These are phyloP conservation scores for Skeletonema potamos DNA, from an alignment of 108 stramenopile species.

Conservation along the genomic window DNA sequence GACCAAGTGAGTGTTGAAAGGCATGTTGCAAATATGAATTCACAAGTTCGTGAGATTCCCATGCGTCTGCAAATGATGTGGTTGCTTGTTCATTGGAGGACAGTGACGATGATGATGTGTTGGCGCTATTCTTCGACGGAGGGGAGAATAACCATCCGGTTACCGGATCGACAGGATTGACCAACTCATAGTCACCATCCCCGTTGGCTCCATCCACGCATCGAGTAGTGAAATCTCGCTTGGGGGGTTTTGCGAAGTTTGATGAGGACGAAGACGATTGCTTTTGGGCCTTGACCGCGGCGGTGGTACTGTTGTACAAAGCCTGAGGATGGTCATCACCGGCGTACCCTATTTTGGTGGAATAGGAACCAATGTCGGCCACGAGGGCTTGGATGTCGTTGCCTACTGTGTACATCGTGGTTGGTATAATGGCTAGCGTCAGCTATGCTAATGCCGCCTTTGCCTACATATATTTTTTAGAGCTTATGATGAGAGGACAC, in stretches of 20 bases:
- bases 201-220: slow-evolving; percentile 20
- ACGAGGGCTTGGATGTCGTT: slow-evolving; percentile 54
- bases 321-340: slow-evolving; percentile 90
- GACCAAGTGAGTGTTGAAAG: slow-evolving; percentile 23
- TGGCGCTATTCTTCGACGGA: slow-evolving; percentile 1
- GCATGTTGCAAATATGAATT: slow-evolving; percentile 27
- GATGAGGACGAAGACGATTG: slow-evolving; percentile 10
- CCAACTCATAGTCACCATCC: slow-evolving; percentile 64
- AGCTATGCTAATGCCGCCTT: too few species aligned
- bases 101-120: slow-evolving; percentile 13
- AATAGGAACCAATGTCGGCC: slow-evolving; percentile 87
- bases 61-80: slow-evolving; percentile 3
- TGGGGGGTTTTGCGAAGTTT: slow-evolving; percentile 32
- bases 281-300: slow-evolving; percentile 1
- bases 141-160: slow-evolving; percentile 57
- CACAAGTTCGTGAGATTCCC: slow-evolving; percentile 48
- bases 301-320: slow-evolving; percentile 77
- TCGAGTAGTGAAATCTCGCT: slow-evolving; percentile 62
- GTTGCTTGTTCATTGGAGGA: slow-evolving; percentile 12
- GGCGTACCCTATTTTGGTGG: slow-evolving; percentile 93
- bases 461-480: too few species aligned
- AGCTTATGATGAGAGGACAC: too few species aligned
- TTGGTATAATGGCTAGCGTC: too few species aligned
- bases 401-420: background rate
- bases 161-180: slow-evolving; percentile 74